Evolutionary conservation across 2,329 filamentous ascomycete species (phyloP), one percentile per base, ranked within the genome.

Genomic region (Diaporthe sp.): DNA sequence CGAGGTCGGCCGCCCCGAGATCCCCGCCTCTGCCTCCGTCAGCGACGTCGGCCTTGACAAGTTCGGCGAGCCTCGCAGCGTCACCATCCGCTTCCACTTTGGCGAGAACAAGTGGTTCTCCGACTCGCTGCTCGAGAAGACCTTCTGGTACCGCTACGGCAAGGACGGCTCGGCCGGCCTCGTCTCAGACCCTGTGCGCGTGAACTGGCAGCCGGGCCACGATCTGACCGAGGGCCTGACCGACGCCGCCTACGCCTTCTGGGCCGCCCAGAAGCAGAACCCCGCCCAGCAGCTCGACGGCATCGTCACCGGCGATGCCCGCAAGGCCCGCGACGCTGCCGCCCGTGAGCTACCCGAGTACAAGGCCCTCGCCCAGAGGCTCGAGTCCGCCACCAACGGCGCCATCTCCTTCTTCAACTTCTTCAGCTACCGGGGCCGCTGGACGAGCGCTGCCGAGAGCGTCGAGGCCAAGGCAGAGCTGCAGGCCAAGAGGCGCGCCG

Each of bases 321-420:
- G 74, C 66, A 73, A 73, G 58, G 15, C 35, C 59, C 71, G 71
- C 32, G 74, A 73, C 53, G 74, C 74, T 19, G 58, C 61, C 37
- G 71, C 71, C 44, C 66, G 71, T 25, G 44, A 84, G 71, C 81
- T 91, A 65, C 85, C 87, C 19, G 87, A 89, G 77, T 91, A 88
- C 81, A 86, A 89, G 80, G 84, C 85, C 56, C 82, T 93, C 71
- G 84, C 86, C 55, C 83, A 86, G 79, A 87, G 88, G 83, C 84
- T 91, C 39, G 87, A 88, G 72, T 80, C 61, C 12, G 59, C 59
- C 58, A 61, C 59, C 53, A 32, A 27, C 58, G 71, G 74, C 77
- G 86, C 87, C 13, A 79, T 87, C 50, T 91, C 89, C 82, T 94
- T 94, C 86, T 94, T 94, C 81, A 89, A 90, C 68, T 93, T 92